These are phyloP conservation scores for Sporobolomyces pararoseus DNA, from an alignment of 768 basidiomycete species.

Conservation along the genomic window DNA sequence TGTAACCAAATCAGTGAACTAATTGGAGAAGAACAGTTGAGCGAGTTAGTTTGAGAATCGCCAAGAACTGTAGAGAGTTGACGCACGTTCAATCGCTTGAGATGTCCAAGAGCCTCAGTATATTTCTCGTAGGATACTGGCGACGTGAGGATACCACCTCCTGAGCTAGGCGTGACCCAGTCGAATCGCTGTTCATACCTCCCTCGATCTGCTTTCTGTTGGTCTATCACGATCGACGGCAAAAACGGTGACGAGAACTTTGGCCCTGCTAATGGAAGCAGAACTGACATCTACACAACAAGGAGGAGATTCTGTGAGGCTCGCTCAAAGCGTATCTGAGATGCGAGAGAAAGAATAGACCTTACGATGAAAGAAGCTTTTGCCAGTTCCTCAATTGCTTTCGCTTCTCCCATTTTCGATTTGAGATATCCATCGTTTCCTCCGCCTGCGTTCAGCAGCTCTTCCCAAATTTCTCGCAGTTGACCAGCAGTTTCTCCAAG, in stretches of 20 bases:
- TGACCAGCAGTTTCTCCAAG: neutral
- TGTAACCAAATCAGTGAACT: no score
- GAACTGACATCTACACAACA: no score
- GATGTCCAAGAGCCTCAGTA: neutral
- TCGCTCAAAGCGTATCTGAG: no score
- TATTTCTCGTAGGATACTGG: neutral
- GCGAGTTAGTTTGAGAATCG: no score
- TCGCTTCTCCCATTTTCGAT: neutral
- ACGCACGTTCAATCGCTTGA: neutral
- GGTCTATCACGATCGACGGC: neutral
- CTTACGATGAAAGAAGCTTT: neutral
- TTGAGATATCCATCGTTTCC: slow-evolving; percentile 5
- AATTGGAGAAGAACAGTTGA: no score
- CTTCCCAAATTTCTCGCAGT: neutral
- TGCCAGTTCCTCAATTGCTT: neutral
- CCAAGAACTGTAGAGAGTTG: no score
- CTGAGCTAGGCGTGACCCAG: slow-evolving; percentile 5
- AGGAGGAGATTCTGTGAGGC: no score
- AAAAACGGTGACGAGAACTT: slow-evolving; percentile 29
- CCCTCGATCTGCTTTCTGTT: neutral
- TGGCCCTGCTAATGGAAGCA: neutral
- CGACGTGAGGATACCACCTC: neutral
- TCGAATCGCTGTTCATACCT: slow-evolving; percentile 18
- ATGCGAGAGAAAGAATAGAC: neutral
- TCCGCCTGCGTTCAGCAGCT: neutral